Conservation (phyloP, 2,329 filamentous ascomycete species). For the Cladosporium sp. region DNA sequence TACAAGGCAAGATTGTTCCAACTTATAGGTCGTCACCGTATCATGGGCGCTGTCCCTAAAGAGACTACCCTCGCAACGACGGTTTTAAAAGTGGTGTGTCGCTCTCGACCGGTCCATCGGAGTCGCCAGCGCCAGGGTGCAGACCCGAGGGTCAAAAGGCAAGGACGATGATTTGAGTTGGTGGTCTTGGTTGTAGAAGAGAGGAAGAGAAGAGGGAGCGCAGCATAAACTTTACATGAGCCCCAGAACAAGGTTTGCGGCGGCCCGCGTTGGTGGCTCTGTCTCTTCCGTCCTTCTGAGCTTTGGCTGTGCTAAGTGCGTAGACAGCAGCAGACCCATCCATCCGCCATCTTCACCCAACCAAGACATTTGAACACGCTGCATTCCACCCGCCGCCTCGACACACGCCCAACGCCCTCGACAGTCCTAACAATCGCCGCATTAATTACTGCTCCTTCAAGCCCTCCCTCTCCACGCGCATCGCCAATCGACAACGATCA, state of each 20-base stretch:
- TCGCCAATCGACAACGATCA: not conserved
- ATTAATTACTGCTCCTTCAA: not conserved
- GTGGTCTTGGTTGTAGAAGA: conserved; percentile 54
- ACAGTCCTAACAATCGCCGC: not conserved
- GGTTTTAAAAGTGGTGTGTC: conserved; percentile 71
- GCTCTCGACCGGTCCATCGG: conserved; percentile 69
- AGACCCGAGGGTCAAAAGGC: conserved; percentile 39
- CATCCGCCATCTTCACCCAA: not conserved
- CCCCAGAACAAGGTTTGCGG: conserved; percentile 29
- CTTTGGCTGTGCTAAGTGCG: conserved; percentile 2
- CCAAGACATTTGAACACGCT: not conserved
- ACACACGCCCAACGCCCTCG: not conserved
- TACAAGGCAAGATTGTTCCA: conserved; percentile 45
- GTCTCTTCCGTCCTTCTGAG: conserved; percentile 5
- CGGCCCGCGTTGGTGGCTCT: conserved; percentile 15
- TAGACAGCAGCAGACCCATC: conserved; percentile 1
- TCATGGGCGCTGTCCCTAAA: conserved; percentile 58
- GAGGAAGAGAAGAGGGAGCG: not conserved
- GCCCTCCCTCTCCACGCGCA: not conserved
- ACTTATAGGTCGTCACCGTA: conserved; percentile 64
- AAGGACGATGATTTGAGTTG: conserved; percentile 70
- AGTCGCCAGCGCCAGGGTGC: conserved; percentile 60
- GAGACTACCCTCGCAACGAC: conserved; percentile 66
- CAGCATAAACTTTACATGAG: not conserved
- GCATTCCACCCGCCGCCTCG: not conserved